Percentiles rank a stretch among this genome's conserved stretches.
Evolutionary conservation across 164 flowering plant species (phyloP).

Genomic region (Vitis riparia): DNA sequence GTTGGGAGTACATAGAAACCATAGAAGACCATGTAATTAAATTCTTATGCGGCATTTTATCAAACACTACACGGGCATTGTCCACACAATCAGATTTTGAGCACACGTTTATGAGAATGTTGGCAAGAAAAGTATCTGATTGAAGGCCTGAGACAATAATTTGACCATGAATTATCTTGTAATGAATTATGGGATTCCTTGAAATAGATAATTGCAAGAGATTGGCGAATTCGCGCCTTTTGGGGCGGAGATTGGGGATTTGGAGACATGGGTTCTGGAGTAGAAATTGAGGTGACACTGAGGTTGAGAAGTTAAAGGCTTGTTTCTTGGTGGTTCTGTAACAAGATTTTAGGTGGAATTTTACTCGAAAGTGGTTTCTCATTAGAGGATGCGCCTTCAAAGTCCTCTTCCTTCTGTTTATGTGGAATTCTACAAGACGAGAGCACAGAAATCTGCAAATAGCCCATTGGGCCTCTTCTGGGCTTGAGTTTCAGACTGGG

Average conservation of each 20-base stretch:
- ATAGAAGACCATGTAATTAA: slow-evolving; percentile 58
- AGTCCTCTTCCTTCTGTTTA: neutral
- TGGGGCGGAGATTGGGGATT: slow-evolving; percentile 8
- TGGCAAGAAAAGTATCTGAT: slow-evolving; percentile 41
- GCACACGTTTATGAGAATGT: slow-evolving; percentile 37
- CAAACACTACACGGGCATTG: slow-evolving; percentile 48
- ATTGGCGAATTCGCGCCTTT: slow-evolving; percentile 37
- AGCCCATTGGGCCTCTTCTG: no score
- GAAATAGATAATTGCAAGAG: slow-evolving; percentile 30
- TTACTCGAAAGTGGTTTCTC: slow-evolving; percentile 3
- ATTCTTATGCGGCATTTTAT: slow-evolving; percentile 50
- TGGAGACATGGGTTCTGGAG: slow-evolving; percentile 13
- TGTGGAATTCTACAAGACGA: no score
- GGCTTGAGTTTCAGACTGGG: no score
- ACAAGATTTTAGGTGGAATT: neutral
- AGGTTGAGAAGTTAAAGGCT: slow-evolving; percentile 16
- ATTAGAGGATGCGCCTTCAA: neutral
- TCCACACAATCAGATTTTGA: slow-evolving; percentile 28
- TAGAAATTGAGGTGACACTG: neutral
- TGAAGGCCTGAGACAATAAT: slow-evolving; percentile 42
- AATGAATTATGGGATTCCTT: slow-evolving; percentile 17
- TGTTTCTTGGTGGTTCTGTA: neutral
- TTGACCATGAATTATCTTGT: slow-evolving; percentile 36
- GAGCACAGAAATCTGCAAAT: no score
- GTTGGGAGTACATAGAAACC: slow-evolving; percentile 47